Percentiles rank a stretch among this genome's conserved stretches.
Evolutionary conservation across 345 rosid species (phyloP).

Genomic region (Kandelia obovata): DNA sequence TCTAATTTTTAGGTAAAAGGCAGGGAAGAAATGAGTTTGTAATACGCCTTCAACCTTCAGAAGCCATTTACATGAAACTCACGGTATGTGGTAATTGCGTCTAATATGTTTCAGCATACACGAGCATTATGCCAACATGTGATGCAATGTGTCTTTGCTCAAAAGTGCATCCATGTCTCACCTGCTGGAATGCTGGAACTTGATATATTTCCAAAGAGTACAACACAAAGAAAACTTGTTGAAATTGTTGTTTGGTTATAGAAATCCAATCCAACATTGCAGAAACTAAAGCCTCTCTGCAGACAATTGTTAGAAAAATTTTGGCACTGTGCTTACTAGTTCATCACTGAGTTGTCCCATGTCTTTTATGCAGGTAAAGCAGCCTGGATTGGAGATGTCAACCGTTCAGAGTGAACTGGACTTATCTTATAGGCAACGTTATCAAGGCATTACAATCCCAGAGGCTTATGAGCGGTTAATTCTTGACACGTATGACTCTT

Average conservation of each 20-base stretch:
- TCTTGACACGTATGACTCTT: slow-evolving; percentile 77
- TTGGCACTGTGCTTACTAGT: background rate
- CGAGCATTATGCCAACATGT: slow-evolving; percentile 71
- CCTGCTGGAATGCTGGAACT: background rate
- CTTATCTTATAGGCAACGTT: slow-evolving; percentile 88
- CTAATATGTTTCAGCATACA: slow-evolving; percentile 30
- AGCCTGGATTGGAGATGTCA: slow-evolving; percentile 94
- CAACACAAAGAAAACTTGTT: no score
- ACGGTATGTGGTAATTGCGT: slow-evolving; percentile 45
- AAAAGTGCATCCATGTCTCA: background rate
- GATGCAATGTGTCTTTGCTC: background rate
- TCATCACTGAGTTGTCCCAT: slow-evolving; percentile 7
- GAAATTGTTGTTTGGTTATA: no score
- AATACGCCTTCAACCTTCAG: slow-evolving; percentile 93
- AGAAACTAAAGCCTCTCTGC: no score
- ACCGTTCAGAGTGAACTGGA: slow-evolving; percentile 95
- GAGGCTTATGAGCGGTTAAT: slow-evolving; percentile 98
- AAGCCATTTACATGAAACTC: slow-evolving; percentile 98
- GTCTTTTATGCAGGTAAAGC: slow-evolving; percentile 69
- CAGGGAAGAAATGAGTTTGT: slow-evolving; percentile 99
- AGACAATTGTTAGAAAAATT: slow-evolving; percentile 1
- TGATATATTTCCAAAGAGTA: background rate
- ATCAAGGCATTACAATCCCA: slow-evolving; percentile 74
- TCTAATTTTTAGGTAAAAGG: slow-evolving; percentile 53
- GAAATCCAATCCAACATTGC: no score